Evolutionary conservation across 1,284 basidiomycete species (phyloP), one percentile per base, ranked within the genome.

Genomic region (Rhizoctonia solani): DNA sequence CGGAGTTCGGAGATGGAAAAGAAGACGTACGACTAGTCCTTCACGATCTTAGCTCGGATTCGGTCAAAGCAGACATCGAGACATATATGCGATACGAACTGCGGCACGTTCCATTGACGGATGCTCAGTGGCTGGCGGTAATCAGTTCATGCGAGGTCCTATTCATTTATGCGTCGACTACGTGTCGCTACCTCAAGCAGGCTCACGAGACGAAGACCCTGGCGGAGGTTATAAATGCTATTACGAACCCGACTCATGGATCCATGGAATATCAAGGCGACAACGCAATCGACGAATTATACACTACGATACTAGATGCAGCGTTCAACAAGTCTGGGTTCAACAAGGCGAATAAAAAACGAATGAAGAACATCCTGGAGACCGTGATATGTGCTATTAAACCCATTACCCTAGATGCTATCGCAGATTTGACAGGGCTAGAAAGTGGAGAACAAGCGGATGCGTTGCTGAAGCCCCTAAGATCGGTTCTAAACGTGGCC

Each of bases 81-180:
- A 39, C 29, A 14, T 67, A 46, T 34, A 37, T 69, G 21, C n/a
- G 9, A 1, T n/a, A 6, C 4, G 61, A 52, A 21, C 39, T 65
- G 3, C 32, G 6, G 11, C 21, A 41, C 14, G 16, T 39, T 47
- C 11, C 27, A 2, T 27, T 34, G 16, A 16, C 54, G 3, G 16
- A 23, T 3, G 37, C 29, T 2, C 11, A 50, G 16, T 6, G 66
- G n/a, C 19, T 42, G 47, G 9, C 8, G n/a, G 13, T 58, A 4
- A 53, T 37, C 6, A 37, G 23, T 16, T 39, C 13, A 8, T 39
- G 61, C 16, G 53, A 34, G 3, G 66, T 21, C 3, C 30, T 66
- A 6, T 69, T 69, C 32, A 66, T 66, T 25, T 65, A 56, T 21
- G 68, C 68, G 9, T 37, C 68, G 6, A 69, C 68, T 9, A 52